phyloP scores from a whole-genome alignment of 352 stramenopile genomes.

The Globisporangium paroecandrum region DNA sequence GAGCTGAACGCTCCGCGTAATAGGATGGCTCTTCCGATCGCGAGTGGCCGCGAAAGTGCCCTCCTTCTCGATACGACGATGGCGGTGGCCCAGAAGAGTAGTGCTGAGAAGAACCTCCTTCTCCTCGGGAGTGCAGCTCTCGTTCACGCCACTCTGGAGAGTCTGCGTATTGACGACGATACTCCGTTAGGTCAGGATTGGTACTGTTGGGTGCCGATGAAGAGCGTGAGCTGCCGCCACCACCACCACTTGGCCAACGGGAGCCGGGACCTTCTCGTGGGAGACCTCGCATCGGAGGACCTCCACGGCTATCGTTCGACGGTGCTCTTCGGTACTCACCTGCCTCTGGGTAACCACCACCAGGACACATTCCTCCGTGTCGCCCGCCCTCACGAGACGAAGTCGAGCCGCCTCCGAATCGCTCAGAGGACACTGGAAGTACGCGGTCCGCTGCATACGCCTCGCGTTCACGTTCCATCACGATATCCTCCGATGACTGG shows the following conservation, averaged over 20 bases:
- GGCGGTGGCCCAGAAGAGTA: background rate
- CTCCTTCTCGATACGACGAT: background rate
- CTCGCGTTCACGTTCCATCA: conserved; percentile 12
- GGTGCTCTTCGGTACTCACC: conserved; percentile 10
- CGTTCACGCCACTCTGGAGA: conserved; percentile 38
- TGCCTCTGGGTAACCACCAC: background rate
- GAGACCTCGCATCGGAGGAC: background rate
- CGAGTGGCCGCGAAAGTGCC: conserved; percentile 1
- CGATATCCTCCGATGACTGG: conserved; percentile 5
- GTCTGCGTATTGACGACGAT: conserved; percentile 31
- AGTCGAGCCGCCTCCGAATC: background rate
- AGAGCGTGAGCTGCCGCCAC: background rate
- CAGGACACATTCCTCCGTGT: background rate
- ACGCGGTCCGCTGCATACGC: conserved; percentile 7
- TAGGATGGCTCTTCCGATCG: conserved; percentile 3
- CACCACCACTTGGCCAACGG: background rate
- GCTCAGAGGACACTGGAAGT: background rate
- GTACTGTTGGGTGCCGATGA: background rate
- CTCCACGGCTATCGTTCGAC: background rate
- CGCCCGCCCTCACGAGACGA: background rate
- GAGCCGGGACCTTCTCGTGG: background rate
- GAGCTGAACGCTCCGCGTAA: conserved; percentile 4
- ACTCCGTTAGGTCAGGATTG: conserved; percentile 15
- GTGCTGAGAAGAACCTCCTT: background rate
- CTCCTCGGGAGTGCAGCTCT: conserved; percentile 10